phyloP scores from a whole-genome alignment of 2,329 filamentous ascomycete species.

The Curvularia spicifera region DNA sequence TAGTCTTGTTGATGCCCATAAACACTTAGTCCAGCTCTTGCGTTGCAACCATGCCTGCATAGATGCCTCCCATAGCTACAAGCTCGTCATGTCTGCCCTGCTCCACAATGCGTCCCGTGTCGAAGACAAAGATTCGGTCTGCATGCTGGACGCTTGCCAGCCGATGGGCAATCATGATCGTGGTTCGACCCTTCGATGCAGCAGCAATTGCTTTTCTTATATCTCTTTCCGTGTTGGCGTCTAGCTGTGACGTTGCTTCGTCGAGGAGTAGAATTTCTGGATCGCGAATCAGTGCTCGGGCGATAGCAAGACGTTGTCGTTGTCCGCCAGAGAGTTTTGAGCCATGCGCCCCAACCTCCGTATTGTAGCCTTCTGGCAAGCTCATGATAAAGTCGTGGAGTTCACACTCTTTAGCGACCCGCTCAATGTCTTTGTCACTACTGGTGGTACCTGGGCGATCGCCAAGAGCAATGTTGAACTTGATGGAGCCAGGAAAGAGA shows the following conservation, averaged over 20 bases:
- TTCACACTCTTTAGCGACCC: slow-evolving; percentile 52
- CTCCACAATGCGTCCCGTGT: slow-evolving; percentile 67
- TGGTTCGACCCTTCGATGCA: slow-evolving; percentile 59
- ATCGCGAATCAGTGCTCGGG: slow-evolving; percentile 55
- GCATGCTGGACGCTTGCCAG: slow-evolving; percentile 79
- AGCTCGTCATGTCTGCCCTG: slow-evolving; percentile 67
- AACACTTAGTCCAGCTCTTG: slow-evolving; percentile 43
- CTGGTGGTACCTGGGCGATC: slow-evolving; percentile 34
- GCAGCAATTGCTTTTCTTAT: slow-evolving; percentile 52
- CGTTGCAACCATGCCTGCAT: slow-evolving; percentile 46
- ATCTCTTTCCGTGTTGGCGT: slow-evolving; percentile 54
- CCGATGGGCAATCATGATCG: slow-evolving; percentile 78
- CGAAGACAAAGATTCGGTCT: slow-evolving; percentile 80
- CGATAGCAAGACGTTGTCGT: slow-evolving; percentile 55
- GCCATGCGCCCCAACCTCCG: slow-evolving; percentile 53
- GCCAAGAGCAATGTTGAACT: slow-evolving; percentile 55
- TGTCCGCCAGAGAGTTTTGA: slow-evolving; percentile 56
- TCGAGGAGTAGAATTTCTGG: slow-evolving; percentile 56
- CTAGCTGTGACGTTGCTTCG: slow-evolving; percentile 56
- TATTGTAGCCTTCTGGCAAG: slow-evolving; percentile 56
- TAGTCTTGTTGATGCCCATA: neutral
- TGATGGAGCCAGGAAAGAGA: slow-evolving; percentile 54
- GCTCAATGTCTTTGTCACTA: slow-evolving; percentile 37
- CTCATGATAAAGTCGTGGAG: slow-evolving; percentile 57
- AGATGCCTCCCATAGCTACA: slow-evolving; percentile 50